A percentile compares a stretch with the other conserved stretches of the same genome.
Conservation (phyloP, 441 rosid genomes). For the Gossypium laxum region DNA sequence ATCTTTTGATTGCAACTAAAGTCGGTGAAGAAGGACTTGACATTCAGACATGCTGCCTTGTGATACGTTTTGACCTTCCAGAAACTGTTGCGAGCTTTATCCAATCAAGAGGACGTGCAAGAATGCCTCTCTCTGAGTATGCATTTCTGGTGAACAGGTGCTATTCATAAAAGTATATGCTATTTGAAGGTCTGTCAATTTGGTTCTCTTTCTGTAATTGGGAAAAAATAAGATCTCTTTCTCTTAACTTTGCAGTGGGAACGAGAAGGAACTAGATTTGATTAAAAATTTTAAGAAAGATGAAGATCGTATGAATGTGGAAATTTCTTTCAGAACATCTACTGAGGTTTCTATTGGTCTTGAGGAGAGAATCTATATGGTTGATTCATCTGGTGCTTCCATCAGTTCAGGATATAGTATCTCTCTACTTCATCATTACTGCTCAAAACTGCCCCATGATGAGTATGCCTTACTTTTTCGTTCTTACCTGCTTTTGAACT, state of each 20-base stretch:
- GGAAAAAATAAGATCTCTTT: conserved; percentile 9
- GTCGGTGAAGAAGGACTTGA: conserved; percentile 99
- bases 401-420: conserved; percentile 73
- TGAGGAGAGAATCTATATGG: conserved; percentile 61
- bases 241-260: conserved; percentile 49
- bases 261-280: conserved; percentile 61
- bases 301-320: conserved; percentile 64
- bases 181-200: conserved; percentile 12
- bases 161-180: conserved; percentile 17
- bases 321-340: conserved; percentile 63
- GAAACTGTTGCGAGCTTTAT: conserved; percentile 94
- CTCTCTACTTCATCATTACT: conserved; percentile 69
- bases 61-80: conserved; percentile 91
- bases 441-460: conserved; percentile 86
- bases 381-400: conserved; percentile 69
- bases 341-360: conserved; percentile 33
- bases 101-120: conserved; percentile 98
- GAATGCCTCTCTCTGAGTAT: conserved; percentile 94
- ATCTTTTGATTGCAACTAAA: conserved; percentile 89
- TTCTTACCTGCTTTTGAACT: conserved; percentile 16
- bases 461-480: conserved; percentile 49
- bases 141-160: conserved; percentile 92
- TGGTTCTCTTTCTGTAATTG: conserved; percentile 10
- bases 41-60: conserved; percentile 96
- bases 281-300: conserved; percentile 49